A percentile compares a stretch with the other conserved stretches of the same genome.
Conservation (phyloP, 495 filamentous ascomycete genomes). For the Haplographium delicatum region DNA sequence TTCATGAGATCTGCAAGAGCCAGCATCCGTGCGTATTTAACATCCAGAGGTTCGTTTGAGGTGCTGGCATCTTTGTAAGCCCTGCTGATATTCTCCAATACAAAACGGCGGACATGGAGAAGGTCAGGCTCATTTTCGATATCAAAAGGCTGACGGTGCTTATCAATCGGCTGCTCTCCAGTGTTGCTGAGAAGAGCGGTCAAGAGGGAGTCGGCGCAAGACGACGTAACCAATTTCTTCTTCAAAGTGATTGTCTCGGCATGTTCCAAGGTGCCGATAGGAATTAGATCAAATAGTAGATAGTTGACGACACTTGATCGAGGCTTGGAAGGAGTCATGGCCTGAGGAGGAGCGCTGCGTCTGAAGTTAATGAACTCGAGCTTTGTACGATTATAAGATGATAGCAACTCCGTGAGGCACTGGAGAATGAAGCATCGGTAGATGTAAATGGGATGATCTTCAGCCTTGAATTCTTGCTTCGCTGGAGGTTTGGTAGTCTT, state of each 20-base stretch:
- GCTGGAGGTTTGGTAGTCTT: slow-evolving; percentile 56
- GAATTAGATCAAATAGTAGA: slow-evolving; percentile 79
- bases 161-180: slow-evolving; percentile 60
- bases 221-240: slow-evolving; percentile 78
- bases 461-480: slow-evolving; percentile 82
- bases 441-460: slow-evolving; percentile 91
- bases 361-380: slow-evolving; percentile 99
- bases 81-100: slow-evolving; percentile 85
- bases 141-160: slow-evolving; percentile 45
- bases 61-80: slow-evolving; percentile 85
- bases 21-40: slow-evolving; percentile 81
- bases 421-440: slow-evolving; percentile 95
- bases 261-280: slow-evolving; percentile 67
- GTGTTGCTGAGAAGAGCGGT: slow-evolving; percentile 86
- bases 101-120: slow-evolving; percentile 87
- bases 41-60: slow-evolving; percentile 75
- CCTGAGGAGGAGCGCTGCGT: slow-evolving; percentile 69
- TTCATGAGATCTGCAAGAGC: slow-evolving; percentile 87
- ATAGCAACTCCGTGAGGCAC: slow-evolving; percentile 87
- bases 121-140: slow-evolving; percentile 81
- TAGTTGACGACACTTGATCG: slow-evolving; percentile 91
- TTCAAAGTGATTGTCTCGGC: slow-evolving; percentile 69
- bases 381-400: slow-evolving; percentile 89
- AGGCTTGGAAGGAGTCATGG: slow-evolving; percentile 87
- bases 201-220: slow-evolving; percentile 77